A percentile compares a stretch with the other conserved stretches of the same genome.
Conservation (phyloP, 805 yeast species). For the Schwanniomyces polymorphus region DNA sequence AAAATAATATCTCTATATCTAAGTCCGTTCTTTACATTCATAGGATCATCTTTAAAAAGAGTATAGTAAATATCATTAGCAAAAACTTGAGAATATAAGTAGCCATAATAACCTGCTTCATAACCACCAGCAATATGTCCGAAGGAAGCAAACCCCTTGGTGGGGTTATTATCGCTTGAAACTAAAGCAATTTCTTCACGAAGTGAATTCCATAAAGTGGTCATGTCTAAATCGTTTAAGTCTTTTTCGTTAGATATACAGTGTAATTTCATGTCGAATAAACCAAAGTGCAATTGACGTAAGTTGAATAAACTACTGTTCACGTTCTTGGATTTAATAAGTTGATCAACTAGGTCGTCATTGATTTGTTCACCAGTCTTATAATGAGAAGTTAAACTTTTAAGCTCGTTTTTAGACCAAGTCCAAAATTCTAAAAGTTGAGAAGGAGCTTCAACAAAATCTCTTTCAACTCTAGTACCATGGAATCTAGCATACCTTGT, state of each 20-base stretch:
- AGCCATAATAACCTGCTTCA: conserved; percentile 85
- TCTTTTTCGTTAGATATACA: conserved; percentile 43
- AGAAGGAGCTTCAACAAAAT: conserved; percentile 90
- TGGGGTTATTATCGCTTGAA: conserved; percentile 50
- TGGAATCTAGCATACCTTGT: conserved; percentile 67
- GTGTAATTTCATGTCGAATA: conserved; percentile 76
- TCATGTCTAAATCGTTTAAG: conserved; percentile 47
- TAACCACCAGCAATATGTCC: conserved; percentile 83
- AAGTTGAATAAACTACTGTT: conserved; percentile 71
- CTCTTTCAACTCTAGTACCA: conserved; percentile 79
- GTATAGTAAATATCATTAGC: conserved; percentile 81
- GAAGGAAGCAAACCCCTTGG: conserved; percentile 74
- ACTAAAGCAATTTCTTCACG: conserved; percentile 63
- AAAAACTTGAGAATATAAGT: conserved; percentile 82
- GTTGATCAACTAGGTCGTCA: conserved; percentile 55
- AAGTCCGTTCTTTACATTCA: conserved; percentile 60
- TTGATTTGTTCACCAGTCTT: conserved; percentile 56
- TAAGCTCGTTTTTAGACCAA: conserved; percentile 67
- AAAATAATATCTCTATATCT: conserved; percentile 70
- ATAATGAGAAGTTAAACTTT: conserved; percentile 64
- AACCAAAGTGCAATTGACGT: conserved; percentile 77
- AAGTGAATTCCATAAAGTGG: conserved; percentile 61
- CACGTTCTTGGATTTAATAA: conserved; percentile 68
- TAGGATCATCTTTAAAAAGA: conserved; percentile 66
- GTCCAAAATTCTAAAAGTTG: conserved; percentile 90